Evolutionary conservation across 202 grass and related monocot genomes (phyloP).

Genomic region (Saccharum hybrid): DNA sequence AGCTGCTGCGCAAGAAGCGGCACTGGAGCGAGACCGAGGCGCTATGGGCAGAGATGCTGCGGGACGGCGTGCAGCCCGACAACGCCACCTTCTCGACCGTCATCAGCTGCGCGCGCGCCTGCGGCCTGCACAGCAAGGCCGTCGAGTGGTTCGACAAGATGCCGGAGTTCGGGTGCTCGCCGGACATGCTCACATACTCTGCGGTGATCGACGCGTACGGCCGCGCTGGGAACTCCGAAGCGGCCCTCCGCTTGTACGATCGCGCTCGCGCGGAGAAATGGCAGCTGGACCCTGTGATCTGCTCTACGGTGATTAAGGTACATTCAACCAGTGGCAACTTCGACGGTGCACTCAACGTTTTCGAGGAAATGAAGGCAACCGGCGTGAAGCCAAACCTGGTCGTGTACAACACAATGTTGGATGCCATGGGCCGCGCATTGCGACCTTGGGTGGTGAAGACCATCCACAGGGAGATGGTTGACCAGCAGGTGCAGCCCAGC

Average conservation of each 20-base stretch:
- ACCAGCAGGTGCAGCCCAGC: constrained; percentile 52
- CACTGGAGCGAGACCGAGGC: constrained; percentile 65
- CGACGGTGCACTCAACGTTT: constrained; percentile 84
- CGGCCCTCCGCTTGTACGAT: constrained; percentile 74
- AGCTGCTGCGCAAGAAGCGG: constrained; percentile 72
- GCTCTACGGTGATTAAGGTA: constrained; percentile 74
- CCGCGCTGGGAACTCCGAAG: constrained; percentile 62
- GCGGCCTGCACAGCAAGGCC: constrained; percentile 64
- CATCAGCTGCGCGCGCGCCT: constrained; percentile 80
- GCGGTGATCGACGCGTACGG: constrained; percentile 82
- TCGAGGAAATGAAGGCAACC: constrained; percentile 91
- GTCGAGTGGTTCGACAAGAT: constrained; percentile 97
- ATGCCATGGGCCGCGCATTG: constrained; percentile 81
- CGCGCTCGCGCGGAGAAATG: constrained; percentile 68
- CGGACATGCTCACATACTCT: constrained; percentile 70
- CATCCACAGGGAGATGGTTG: constrained; percentile 76
- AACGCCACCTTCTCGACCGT: constrained; percentile 80
- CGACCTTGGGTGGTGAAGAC: constrained; percentile 95
- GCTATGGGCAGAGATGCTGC: constrained; percentile 74
- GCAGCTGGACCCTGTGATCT: constrained; percentile 69
- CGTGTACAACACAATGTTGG: constrained; percentile 82
- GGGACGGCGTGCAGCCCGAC: constrained; percentile 66
- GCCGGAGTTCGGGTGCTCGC: constrained; percentile 68
- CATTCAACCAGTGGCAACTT: constrained; percentile 75
- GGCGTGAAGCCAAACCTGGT: constrained; percentile 77